Evolutionary conservation across 129 eudicot genomes (phyloP), one percentile per base, ranked within the genome.

Genomic region (Kitagawia praeruptora): DNA sequence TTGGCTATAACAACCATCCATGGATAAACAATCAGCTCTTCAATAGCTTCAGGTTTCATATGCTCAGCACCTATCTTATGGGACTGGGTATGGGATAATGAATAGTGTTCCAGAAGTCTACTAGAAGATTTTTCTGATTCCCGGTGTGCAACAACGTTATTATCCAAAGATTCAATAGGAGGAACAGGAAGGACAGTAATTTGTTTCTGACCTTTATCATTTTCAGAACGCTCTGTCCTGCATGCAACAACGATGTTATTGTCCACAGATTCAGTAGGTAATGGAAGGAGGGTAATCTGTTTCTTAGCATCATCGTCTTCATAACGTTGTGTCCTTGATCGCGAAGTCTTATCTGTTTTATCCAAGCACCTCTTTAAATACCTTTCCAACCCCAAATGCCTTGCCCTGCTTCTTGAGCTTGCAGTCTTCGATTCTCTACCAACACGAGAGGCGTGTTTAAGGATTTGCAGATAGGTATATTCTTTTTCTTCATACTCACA

Each of bases 1-100:
- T 92, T 92, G 40, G 93, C 95, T 34, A 92, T 85, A 39, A 92
- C 80, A 8, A 82, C 95, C 93, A 88, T 89, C 90, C 89, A 92
- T 76, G 97, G 97, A 85, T 85, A 89, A 74, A 92, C 97, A 64
- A 85, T 46, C 38, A 23, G 90, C 78, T 92, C 95, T 15, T 89
- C 92, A 14, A 72, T 25, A 47, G 37, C 77, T 71, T 63, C 74
- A 40, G 28, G 58, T 48, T 74, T 44, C 38, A 79, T 21, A 58
- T 42, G 8, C 71, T 41, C 76, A 46, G 79, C 19, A 42, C 73
- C 34, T 61, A 14, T 41, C 53, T 42, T 70, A 14, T 66, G 77
- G n/a, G n/a, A n/a, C n/a, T n/a, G n/a, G 76, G 71, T 23, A 21
- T 11, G 46, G 70, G 42, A 64, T 53, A 27, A 74, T n/a, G 49